Percentiles rank a stretch among this genome's conserved stretches.
These are phyloP conservation scores for Chalciporus chontae DNA, from an alignment of 768 basidiomycete species.

Conservation along the genomic window DNA sequence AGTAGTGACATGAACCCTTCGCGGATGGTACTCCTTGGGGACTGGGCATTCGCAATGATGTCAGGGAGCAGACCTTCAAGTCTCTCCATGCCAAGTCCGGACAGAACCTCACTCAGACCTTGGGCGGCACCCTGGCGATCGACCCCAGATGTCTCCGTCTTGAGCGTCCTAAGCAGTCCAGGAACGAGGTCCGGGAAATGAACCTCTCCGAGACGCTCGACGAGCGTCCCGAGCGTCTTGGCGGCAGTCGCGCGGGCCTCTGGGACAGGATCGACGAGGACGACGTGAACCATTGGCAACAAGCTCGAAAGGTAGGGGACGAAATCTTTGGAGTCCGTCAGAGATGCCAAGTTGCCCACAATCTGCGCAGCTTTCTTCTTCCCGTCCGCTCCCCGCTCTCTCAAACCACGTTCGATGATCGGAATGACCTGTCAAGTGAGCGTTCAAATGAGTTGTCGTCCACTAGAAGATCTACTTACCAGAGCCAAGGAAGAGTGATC, in stretches of 20 bases:
- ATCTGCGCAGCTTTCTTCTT: slow-evolving; percentile 97
- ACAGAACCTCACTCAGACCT: slow-evolving; percentile 91
- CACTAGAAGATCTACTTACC: slow-evolving; percentile 40
- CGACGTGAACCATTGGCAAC: slow-evolving; percentile 86
- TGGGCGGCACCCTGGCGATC: slow-evolving; percentile 98
- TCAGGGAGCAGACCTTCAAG: slow-evolving; percentile 92
- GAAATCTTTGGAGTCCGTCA: slow-evolving; percentile 89
- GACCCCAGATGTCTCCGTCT: slow-evolving; percentile 90
- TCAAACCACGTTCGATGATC: slow-evolving; percentile 88
- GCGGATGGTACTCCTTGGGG: slow-evolving; percentile 83
- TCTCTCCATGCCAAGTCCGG: slow-evolving; percentile 96
- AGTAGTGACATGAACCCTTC: slow-evolving; percentile 99
- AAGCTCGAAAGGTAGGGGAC: slow-evolving; percentile 90
- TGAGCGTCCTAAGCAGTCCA: slow-evolving; percentile 81
- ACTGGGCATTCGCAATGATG: slow-evolving; percentile 88
- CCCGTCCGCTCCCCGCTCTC: slow-evolving; percentile 88
- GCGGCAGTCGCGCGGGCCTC: slow-evolving; percentile 97
- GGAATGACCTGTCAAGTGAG: slow-evolving; percentile 69
- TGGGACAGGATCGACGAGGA: slow-evolving; percentile 95
- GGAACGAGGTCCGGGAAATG: slow-evolving; percentile 96
- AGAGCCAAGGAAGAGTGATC: slow-evolving; percentile 95
- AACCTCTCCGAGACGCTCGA: slow-evolving; percentile 90
- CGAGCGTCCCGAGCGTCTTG: slow-evolving; percentile 93
- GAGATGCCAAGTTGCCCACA: slow-evolving; percentile 91
- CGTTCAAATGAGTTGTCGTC: not conserved